Percentiles rank a stretch among this genome's conserved stretches.
These are phyloP conservation scores for Quercus wislizeni DNA, from an alignment of 306 rosid genomes.

Conservation along the genomic window DNA sequence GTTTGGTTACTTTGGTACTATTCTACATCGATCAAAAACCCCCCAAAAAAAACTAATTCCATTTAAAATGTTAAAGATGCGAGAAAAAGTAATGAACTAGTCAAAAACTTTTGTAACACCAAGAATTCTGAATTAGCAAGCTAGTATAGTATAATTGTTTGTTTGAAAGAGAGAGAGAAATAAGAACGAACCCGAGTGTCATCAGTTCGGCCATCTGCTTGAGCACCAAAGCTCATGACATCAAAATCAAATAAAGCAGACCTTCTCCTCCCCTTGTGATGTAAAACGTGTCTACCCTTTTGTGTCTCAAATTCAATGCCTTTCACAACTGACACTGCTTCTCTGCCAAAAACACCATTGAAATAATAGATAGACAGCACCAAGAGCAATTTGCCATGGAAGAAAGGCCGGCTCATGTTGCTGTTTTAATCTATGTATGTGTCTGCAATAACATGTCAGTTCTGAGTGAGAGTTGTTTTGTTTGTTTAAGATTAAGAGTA, in stretches of 20 bases:
- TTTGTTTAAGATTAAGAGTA: background rate
- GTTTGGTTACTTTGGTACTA: background rate
- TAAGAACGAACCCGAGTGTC: slow-evolving; percentile 30
- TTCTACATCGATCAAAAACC: background rate
- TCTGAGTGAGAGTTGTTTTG: background rate
- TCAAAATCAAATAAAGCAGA: slow-evolving; percentile 12
- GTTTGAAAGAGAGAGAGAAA: background rate
- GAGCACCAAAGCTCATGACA: slow-evolving; percentile 48
- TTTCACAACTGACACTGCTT: slow-evolving; percentile 4
- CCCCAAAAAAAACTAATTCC: background rate
- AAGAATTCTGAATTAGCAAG: background rate
- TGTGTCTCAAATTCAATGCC: background rate
- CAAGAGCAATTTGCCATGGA: slow-evolving; percentile 8
- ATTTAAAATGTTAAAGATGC: background rate
- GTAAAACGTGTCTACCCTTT: slow-evolving; percentile 12
- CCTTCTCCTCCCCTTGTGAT: slow-evolving; percentile 1
- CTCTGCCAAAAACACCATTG: slow-evolving; percentile 18
- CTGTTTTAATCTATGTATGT: background rate
- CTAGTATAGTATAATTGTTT: background rate
- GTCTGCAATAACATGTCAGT: background rate
- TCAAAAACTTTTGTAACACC: background rate
- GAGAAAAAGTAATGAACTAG: background rate
- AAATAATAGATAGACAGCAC: slow-evolving; percentile 21
- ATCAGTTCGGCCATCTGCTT: slow-evolving; percentile 42
- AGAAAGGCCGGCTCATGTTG: slow-evolving; percentile 25